Conservation (phyloP, 352 stramenopile genomes). For the Phytophthora hibernalis region DNA sequence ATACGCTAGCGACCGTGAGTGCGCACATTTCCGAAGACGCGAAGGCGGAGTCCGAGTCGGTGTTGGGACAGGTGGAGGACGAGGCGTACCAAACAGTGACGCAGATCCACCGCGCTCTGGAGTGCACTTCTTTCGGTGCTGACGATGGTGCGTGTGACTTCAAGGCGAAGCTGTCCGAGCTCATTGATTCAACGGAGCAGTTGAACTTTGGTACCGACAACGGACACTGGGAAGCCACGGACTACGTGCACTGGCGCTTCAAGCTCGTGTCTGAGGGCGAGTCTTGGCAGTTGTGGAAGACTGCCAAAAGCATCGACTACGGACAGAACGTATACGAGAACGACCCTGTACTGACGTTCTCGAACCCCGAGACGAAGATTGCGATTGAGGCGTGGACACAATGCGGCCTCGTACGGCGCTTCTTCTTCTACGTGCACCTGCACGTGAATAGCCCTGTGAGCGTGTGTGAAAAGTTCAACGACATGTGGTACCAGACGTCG, state of each 20-base stretch:
- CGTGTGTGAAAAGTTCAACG: slow-evolving; percentile 59
- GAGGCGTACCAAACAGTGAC: slow-evolving; percentile 57
- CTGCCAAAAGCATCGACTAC: slow-evolving; percentile 12
- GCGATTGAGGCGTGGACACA: slow-evolving; percentile 66
- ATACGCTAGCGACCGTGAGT: slow-evolving; percentile 50
- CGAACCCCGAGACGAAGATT: slow-evolving; percentile 52
- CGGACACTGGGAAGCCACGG: slow-evolving; percentile 16
- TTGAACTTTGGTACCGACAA: slow-evolving; percentile 25
- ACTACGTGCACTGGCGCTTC: slow-evolving; percentile 78
- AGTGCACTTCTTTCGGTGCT: slow-evolving; percentile 54
- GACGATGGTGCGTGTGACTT: slow-evolving; percentile 43
- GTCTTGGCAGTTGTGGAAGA: slow-evolving; percentile 60
- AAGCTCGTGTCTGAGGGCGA: slow-evolving; percentile 42
- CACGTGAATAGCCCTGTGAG: slow-evolving; percentile 55
- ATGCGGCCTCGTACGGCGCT: slow-evolving; percentile 55
- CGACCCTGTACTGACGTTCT: slow-evolving; percentile 45
- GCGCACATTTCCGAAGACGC: slow-evolving; percentile 41
- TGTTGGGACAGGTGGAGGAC: slow-evolving; percentile 45
- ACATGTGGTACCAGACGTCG: slow-evolving; percentile 77
- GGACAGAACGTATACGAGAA: slow-evolving; percentile 24
- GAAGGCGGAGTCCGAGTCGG: slow-evolving; percentile 37
- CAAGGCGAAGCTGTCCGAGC: slow-evolving; percentile 38
- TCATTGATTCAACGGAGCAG: slow-evolving; percentile 45
- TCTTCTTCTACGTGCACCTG: slow-evolving; percentile 59
- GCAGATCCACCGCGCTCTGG: slow-evolving; percentile 66